A percentile compares a stretch with the other conserved stretches of the same genome.
phyloP scores from a whole-genome alignment of 129 eudicot genomes.

The sunflower (Helianthus annuus) region HanXRQr2.0-SUNRISE NC_035439.2:85759813-85760312 shows the following conservation, averaged over 20 bases:
- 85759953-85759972: constrained; percentile 1
- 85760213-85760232: constrained; percentile 27
- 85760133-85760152: constrained; percentile 17
- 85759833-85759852: constrained; percentile 32
- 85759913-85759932: constrained; percentile 25
- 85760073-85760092: constrained; percentile 16
- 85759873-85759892: constrained; percentile 14
- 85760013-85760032: constrained; percentile 39
- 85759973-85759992: constrained; percentile 13
- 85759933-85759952: constrained; percentile 22
- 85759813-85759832: constrained; percentile 37
- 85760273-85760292: constrained; percentile 31
- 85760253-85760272: neutral
- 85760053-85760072: constrained; percentile 23
- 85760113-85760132: constrained; percentile 9
- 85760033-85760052: constrained; percentile 32
- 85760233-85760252: constrained; percentile 31
- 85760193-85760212: constrained; percentile 16
- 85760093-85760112: constrained; percentile 4
- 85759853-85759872: constrained; percentile 12
- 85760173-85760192: constrained; percentile 1
- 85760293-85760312: constrained; percentile 36
- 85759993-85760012: constrained; percentile 33
- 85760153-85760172: constrained; percentile 27
- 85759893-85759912: neutral